These are phyloP conservation scores for Psilocybe subaeruginosa DNA, from an alignment of 768 basidiomycete genomes.

Conservation along the genomic window DNA sequence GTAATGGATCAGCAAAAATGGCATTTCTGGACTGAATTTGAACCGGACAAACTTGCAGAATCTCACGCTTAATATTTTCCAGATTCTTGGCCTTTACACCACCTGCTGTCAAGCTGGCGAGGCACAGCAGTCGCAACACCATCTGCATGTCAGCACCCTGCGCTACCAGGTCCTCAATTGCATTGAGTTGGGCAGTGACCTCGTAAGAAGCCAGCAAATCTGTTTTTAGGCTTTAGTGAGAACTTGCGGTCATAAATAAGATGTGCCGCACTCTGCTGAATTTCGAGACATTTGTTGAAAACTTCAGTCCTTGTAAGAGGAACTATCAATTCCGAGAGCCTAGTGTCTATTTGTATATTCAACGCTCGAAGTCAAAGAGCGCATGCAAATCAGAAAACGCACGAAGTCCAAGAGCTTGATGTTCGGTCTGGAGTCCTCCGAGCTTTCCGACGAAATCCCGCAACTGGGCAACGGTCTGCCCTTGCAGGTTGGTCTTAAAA, in stretches of 20 bases:
- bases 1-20: slow-evolving; percentile 32
- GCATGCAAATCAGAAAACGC: slow-evolving; percentile 40
- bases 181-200: slow-evolving; percentile 72
- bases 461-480: slow-evolving; percentile 90
- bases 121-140: slow-evolving; percentile 80
- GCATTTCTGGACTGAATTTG: slow-evolving; percentile 26
- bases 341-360: slow-evolving; percentile 68
- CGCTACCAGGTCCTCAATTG: slow-evolving; percentile 89
- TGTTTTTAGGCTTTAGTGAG: slow-evolving; percentile 30
- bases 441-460: slow-evolving; percentile 95
- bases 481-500: slow-evolving; percentile 74
- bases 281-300: slow-evolving; percentile 91
- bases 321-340: slow-evolving; percentile 89
- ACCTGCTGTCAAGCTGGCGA: slow-evolving; percentile 82
- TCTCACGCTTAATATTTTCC: slow-evolving; percentile 89
- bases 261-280: slow-evolving; percentile 79
- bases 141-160: slow-evolving; percentile 83
- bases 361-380: slow-evolving; percentile 31
- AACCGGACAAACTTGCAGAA: slow-evolving; percentile 66
- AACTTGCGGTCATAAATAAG: slow-evolving; percentile 3
- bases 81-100: slow-evolving; percentile 87
- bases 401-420: slow-evolving; percentile 90
- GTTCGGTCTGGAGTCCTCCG: slow-evolving; percentile 90
- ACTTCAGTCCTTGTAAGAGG: slow-evolving; percentile 82
- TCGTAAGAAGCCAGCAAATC: slow-evolving; percentile 96